Conservation (phyloP, 2,329 filamentous ascomycete species). For the Neurospora crassa region DNA sequence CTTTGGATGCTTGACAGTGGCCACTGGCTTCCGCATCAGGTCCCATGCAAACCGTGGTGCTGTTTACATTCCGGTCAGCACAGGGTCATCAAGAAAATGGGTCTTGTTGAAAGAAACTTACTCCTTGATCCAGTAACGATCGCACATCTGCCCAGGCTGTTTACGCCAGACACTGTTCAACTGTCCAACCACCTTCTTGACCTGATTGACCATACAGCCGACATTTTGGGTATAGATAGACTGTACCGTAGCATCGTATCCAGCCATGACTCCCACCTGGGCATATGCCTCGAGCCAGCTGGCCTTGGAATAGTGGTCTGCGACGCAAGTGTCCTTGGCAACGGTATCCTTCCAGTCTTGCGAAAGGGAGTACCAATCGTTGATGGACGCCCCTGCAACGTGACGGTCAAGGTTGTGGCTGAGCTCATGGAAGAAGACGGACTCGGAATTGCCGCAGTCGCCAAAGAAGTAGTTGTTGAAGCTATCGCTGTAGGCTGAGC, state of each 20-base stretch:
- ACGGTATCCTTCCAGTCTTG: neutral
- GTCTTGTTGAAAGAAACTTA: neutral
- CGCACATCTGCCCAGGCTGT: neutral
- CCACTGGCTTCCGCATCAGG: neutral
- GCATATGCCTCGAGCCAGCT: constrained; percentile 2
- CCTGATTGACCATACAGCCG: neutral
- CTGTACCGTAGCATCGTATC: neutral
- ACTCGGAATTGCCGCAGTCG: neutral
- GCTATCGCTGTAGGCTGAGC: constrained; percentile 1
- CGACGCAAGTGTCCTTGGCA: neutral
- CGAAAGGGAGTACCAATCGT: neutral
- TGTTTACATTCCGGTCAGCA: neutral
- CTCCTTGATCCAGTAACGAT: neutral
- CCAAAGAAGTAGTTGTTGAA: neutral
- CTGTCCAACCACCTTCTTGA: neutral
- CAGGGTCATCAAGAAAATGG: neutral
- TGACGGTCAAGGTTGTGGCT: constrained; percentile 1
- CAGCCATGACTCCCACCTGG: constrained; percentile 4
- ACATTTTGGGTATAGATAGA: neutral
- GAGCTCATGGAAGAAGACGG: constrained; percentile 2
- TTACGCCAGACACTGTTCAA: neutral
- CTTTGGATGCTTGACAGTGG: neutral
- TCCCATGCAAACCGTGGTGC: neutral
- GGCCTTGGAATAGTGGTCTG: constrained; percentile 1
- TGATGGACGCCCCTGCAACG: neutral